Conservation (phyloP, 2,329 filamentous ascomycete species). For the Colletotrichum tofieldiae region DNA sequence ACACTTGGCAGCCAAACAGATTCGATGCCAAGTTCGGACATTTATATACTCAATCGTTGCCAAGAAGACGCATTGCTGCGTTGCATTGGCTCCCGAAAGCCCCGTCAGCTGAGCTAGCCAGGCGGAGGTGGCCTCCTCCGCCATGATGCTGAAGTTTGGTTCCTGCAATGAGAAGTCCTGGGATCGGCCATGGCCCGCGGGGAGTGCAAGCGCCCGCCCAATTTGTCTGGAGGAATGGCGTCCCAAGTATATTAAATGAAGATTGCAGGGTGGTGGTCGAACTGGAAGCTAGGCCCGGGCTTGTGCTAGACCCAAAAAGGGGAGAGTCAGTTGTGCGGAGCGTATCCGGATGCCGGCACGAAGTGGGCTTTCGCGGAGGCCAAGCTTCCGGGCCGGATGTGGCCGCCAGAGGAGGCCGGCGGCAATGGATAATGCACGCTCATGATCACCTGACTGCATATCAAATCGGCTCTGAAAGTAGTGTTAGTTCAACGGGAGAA, state of each 20-base stretch:
- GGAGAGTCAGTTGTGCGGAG: background rate
- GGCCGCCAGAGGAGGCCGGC: conserved; percentile 1
- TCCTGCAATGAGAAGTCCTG: background rate
- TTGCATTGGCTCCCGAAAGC: conserved; percentile 7
- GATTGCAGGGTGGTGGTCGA: background rate
- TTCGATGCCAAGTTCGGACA: conserved; percentile 28
- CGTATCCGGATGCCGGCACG: background rate
- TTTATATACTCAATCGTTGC: conserved; percentile 18
- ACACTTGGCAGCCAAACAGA: conserved; percentile 15
- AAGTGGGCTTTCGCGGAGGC: conserved; percentile 22
- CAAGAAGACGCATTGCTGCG: background rate
- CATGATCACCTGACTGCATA: background rate
- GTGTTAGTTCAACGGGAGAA: background rate
- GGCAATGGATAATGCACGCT: background rate
- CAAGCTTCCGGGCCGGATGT: conserved; percentile 28
- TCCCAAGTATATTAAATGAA: conserved; percentile 20
- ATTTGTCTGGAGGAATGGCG: background rate
- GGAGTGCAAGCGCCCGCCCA: background rate
- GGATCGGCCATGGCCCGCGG: background rate
- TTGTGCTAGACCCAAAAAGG: background rate
- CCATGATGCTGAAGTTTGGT: background rate
- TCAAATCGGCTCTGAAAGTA: background rate
- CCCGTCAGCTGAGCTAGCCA: background rate
- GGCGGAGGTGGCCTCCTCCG: background rate
- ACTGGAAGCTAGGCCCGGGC: background rate